Base-by-base conservation (phyloP, 2,329 filamentous ascomycete species). In the Hyphodiscus sp. region DNA sequence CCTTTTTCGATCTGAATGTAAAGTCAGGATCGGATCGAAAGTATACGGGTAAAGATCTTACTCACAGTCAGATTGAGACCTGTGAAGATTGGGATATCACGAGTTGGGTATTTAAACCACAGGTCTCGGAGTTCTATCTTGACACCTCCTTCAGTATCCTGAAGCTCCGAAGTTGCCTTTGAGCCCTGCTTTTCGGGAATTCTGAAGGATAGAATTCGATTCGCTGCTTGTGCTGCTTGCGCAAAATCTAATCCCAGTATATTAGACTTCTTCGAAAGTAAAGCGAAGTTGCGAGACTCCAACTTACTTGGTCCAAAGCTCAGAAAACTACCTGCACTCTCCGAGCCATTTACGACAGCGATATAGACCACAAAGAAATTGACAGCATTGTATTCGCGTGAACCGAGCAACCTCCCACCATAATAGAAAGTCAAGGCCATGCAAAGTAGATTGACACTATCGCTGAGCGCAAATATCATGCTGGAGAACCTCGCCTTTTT, bases 371-470 rank as follows among this genome's bases (percentile, higher is more conserved):
- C 73, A 62, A 81, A 82, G 63, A 82, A 83, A 19, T 76, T 67
- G 2, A 69, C 56, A 1, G 69, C 63, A 20, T 66, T 61, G 45
- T 74, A 75, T 58, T 78, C 74, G 2, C 59, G 20, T n/a, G 26
- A 23, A 33, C 29, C 57, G 2, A 58, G 48, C n/a, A 56, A 47
- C 8, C 16, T 50, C 4, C 54, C 58, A 42, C 60, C 58, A 43
- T 70, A 79, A 78, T 79, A 83, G 47, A 82, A 80, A 2, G 76
- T 73, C 41, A 84, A 70, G 1, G 81, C 81, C 75, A 81, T 80
- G 42, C 76, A 80, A 7, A 76, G 73, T 33, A 85, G 61, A 26
- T 78, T 74, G 20, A 83, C 68, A 61, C 76, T 80, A 51, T 83
- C 79, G 2, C 75, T 76, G 5, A 75, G 70, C 0, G 79, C 75